Evolutionary conservation across 345 rosid species (phyloP).

Genomic region (Sonneratia alba): DNA sequence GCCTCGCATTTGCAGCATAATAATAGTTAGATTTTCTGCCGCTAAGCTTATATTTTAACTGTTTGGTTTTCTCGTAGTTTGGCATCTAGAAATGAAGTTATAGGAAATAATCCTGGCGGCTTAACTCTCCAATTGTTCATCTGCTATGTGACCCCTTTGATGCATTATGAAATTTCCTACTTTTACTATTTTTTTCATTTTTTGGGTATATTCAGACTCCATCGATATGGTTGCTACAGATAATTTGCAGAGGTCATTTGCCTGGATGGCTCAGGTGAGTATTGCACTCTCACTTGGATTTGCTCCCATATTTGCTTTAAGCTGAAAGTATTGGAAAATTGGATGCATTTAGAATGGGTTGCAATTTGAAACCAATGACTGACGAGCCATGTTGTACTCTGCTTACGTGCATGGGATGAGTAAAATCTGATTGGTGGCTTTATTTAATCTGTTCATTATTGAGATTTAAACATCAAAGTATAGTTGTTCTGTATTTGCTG

Average conservation of each 20-base stretch:
- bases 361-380: background rate
- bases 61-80: background rate
- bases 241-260: background rate
- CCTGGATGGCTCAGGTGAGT: background rate
- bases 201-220: background rate
- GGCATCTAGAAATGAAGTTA: background rate
- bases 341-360: background rate
- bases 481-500: too few species aligned
- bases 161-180: background rate
- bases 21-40: background rate
- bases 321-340: background rate
- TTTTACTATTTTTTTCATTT: background rate
- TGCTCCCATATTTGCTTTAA: background rate
- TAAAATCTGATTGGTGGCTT: background rate
- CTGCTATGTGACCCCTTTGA: too few species aligned
- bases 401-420: background rate
- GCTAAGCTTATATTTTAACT: background rate
- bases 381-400: background rate
- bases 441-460: background rate
- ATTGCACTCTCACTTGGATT: background rate
- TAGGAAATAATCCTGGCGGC: too few species aligned
- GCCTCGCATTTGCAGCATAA: background rate
- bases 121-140: too few species aligned
- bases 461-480: background rate
- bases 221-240: background rate